Conservation (phyloP, 1,284 basidiomycete genomes). For the Sporisorium iseilematis-ciliati region DNA sequence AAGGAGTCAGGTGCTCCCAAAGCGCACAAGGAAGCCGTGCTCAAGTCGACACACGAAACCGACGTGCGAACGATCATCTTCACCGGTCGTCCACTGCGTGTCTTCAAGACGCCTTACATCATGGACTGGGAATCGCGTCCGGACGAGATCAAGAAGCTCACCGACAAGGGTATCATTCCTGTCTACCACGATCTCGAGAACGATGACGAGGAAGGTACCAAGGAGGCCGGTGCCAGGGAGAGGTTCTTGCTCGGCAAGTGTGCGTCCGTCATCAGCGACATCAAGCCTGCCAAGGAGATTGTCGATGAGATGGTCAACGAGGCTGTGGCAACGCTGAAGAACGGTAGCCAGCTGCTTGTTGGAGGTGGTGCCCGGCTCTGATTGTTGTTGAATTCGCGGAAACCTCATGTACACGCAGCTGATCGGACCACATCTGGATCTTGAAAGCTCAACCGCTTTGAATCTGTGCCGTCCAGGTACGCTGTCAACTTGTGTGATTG, state of each 20-base stretch:
- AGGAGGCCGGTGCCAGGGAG: constrained; percentile 50
- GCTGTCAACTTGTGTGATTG: too few relatives aligned
- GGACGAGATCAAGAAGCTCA: constrained; percentile 65
- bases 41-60: constrained; percentile 64
- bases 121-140: constrained; percentile 62
- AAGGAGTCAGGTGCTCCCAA: constrained; percentile 61
- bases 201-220: constrained; percentile 61
- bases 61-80: constrained; percentile 65
- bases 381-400: too few relatives aligned
- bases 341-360: constrained; percentile 45
- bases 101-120: constrained; percentile 58
- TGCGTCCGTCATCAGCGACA: constrained; percentile 74
- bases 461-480: too few relatives aligned
- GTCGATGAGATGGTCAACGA: constrained; percentile 64
- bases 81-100: constrained; percentile 83
- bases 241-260: constrained; percentile 64
- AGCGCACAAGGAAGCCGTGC: constrained; percentile 64
- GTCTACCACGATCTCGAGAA: constrained; percentile 63
- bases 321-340: constrained; percentile 51
- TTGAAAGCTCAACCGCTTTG: not conserved
- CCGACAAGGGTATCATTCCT: constrained; percentile 62
- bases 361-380: constrained; percentile 35
- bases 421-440: not conserved
- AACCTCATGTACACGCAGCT: not conserved
- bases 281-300: constrained; percentile 62